These are phyloP conservation scores for Cetraspora pellucida DNA, from an alignment of 192 early-diverging fungal species.

Conservation along the genomic window DNA sequence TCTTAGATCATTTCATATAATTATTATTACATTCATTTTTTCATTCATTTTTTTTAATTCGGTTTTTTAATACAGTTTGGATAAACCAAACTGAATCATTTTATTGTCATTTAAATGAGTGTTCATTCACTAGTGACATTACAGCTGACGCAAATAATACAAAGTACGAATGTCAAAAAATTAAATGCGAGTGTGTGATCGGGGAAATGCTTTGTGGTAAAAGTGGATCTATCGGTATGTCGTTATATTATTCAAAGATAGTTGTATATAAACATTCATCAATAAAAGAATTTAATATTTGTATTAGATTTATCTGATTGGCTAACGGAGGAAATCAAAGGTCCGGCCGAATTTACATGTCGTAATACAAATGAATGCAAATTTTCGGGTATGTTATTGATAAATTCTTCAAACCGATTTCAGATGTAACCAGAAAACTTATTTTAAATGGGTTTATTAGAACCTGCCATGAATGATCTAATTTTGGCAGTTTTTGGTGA, in stretches of 20 bases:
- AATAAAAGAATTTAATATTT: no score
- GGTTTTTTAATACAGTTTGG: constrained; percentile 62
- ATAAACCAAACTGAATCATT: constrained; percentile 85
- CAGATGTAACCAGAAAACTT: constrained; percentile 35
- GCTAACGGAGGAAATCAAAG: constrained; percentile 73
- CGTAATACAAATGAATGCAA: constrained; percentile 53
- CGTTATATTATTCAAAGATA: not conserved
- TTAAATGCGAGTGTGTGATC: constrained; percentile 80
- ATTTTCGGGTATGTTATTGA: constrained; percentile 44
- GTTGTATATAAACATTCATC: no score
- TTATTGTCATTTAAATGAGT: constrained; percentile 83
- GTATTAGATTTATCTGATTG: constrained; percentile 74
- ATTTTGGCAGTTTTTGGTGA: constrained; percentile 83
- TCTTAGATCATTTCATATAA: constrained; percentile 8
- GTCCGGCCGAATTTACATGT: constrained; percentile 76
- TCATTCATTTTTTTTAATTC: not conserved
- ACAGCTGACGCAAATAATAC: constrained; percentile 60
- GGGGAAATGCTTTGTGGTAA: constrained; percentile 85
- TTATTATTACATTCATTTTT: not conserved
- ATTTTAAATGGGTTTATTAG: constrained; percentile 43
- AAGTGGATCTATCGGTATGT: constrained; percentile 71
- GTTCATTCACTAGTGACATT: constrained; percentile 63
- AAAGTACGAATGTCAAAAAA: constrained; percentile 66
- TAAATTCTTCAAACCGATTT: not conserved
- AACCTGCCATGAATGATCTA: constrained; percentile 82